These are phyloP conservation scores for Aspergillus heteromorphus DNA, from an alignment of 495 filamentous ascomycete genomes.

Conservation along the genomic window DNA sequence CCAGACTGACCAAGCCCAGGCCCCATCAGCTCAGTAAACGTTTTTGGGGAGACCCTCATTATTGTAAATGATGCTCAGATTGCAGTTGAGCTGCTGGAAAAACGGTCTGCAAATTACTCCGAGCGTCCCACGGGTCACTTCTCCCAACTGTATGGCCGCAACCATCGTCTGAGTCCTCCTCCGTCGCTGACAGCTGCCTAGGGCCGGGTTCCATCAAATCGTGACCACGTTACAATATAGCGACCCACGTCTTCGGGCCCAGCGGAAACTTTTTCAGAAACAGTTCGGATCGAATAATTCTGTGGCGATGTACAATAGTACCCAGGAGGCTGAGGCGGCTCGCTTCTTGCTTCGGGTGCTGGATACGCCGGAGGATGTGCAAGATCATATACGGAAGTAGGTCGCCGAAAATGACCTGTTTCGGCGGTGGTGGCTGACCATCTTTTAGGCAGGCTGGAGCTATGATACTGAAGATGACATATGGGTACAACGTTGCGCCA, in stretches of 20 bases:
- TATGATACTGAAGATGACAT: constrained; percentile 42
- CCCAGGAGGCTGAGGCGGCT: constrained; percentile 30
- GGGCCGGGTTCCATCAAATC: not conserved
- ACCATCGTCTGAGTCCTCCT: not conserved
- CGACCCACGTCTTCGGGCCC: constrained; percentile 12
- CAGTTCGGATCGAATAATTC: constrained; percentile 1
- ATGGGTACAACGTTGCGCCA: constrained; percentile 44
- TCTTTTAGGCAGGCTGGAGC: constrained; percentile 30
- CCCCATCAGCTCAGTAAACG: constrained; percentile 46
- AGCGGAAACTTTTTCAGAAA: constrained; percentile 20
- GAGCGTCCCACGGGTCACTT: constrained; percentile 22
- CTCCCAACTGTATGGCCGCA: not conserved
- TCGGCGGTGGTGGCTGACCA: not conserved
- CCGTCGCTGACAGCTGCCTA: not conserved
- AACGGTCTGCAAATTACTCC: constrained; percentile 38
- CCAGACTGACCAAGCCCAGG: constrained; percentile 14
- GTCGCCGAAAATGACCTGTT: not conserved
- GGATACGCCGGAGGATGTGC: constrained; percentile 21
- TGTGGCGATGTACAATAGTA: constrained; percentile 19
- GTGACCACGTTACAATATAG: not conserved
- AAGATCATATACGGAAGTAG: constrained; percentile 1
- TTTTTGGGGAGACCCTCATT: constrained; percentile 41
- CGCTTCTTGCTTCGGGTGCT: constrained; percentile 38
- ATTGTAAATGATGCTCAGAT: constrained; percentile 41
- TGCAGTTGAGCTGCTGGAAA: constrained; percentile 41